phyloP scores from a whole-genome alignment of 768 basidiomycete genomes.

The Gloeophyllum trabeum region DNA sequence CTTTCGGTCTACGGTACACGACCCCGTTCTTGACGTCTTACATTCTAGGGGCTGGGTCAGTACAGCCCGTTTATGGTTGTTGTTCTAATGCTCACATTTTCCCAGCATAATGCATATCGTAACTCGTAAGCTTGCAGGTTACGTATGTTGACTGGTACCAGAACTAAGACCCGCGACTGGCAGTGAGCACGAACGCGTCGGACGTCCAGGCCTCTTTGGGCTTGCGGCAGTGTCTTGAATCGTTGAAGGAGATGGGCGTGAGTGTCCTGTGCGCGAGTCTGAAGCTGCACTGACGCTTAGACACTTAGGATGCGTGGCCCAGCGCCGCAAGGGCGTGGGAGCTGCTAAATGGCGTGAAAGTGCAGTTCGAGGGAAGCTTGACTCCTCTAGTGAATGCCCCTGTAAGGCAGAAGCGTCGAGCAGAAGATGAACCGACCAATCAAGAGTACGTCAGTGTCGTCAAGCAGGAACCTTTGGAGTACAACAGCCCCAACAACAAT shows the following conservation, averaged over 20 bases:
- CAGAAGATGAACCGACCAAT: no score
- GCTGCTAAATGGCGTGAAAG: neutral
- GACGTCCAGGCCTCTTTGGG: conserved; percentile 61
- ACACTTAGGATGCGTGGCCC: neutral
- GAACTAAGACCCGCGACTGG: conserved; percentile 5
- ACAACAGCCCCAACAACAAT: no score
- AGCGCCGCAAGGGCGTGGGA: neutral
- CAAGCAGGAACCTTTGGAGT: no score
- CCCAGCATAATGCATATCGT: conserved; percentile 71
- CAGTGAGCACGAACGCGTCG: conserved; percentile 51
- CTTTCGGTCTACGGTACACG: conserved; percentile 43
- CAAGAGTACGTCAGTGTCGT: no score
- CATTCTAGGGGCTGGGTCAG: conserved; percentile 63
- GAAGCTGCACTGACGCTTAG: neutral
- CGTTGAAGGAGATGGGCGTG: conserved; percentile 62
- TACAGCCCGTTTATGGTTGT: conserved; percentile 4
- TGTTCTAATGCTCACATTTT: neutral
- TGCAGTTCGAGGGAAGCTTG: neutral
- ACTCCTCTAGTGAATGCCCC: neutral
- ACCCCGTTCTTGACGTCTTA: conserved; percentile 63
- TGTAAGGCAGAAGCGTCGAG: neutral
- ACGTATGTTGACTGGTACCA: conserved; percentile 4
- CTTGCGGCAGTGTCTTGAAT: conserved; percentile 50
- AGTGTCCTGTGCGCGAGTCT: conserved; percentile 7
- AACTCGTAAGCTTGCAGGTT: conserved; percentile 35